These are phyloP conservation scores for Boletus sp. DNA, from an alignment of 768 basidiomycete genomes.

Conservation along the genomic window DNA sequence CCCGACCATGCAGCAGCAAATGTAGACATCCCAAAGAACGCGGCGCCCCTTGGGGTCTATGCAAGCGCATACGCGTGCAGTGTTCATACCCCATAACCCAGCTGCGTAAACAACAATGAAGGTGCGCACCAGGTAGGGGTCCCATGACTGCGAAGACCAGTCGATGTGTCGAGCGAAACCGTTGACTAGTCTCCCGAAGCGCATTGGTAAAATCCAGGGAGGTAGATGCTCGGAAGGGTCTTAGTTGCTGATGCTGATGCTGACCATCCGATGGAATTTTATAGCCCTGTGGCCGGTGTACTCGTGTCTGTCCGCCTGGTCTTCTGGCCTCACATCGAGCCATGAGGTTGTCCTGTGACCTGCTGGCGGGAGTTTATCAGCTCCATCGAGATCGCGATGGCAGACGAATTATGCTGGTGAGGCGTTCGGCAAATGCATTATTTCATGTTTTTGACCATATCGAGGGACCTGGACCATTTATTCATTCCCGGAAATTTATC, in stretches of 20 bases:
- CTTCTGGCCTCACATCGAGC: conserved; percentile 8
- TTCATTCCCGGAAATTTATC: conserved; percentile 25
- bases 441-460: conserved; percentile 27
- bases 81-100: conserved; percentile 18
- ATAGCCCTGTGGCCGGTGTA: conserved; percentile 20
- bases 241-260: conserved; percentile 14
- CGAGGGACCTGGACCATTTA: conserved; percentile 22
- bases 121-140: conserved; percentile 16
- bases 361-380: conserved; percentile 23
- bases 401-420: conserved; percentile 21
- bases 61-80: not conserved
- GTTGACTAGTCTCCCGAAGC: not conserved
- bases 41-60: conserved; percentile 10
- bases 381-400: conserved; percentile 27
- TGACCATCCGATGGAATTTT: conserved; percentile 19
- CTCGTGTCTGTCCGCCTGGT: conserved; percentile 15
- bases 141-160: not conserved
- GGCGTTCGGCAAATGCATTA: conserved; percentile 22
- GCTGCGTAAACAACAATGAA: conserved; percentile 1
- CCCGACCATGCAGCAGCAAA: conserved; percentile 34
- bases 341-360: conserved; percentile 22
- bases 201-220: not conserved
- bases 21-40: conserved; percentile 19
- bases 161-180: not conserved
- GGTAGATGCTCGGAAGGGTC: conserved; percentile 6